These are phyloP conservation scores for Nothophytophthora sp. DNA, from an alignment of 352 stramenopile genomes.

Conservation along the genomic window DNA sequence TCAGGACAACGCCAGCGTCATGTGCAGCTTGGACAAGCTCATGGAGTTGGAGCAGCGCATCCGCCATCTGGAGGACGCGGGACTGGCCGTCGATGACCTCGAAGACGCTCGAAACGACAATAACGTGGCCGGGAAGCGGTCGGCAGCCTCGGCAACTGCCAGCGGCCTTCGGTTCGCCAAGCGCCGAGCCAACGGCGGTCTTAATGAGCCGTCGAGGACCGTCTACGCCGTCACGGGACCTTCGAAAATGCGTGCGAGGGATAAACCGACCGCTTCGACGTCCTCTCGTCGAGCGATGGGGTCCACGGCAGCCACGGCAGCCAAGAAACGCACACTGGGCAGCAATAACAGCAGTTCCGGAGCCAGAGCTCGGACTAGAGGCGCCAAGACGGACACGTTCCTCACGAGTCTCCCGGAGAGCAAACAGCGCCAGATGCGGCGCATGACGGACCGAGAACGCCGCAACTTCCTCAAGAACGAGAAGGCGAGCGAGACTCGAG, in stretches of 20 bases:
- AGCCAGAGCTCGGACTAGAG: constrained; percentile 11
- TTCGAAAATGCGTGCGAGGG: constrained; percentile 37
- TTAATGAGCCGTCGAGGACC: constrained; percentile 49
- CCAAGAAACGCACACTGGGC: constrained; percentile 39
- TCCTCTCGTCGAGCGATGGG: constrained; percentile 6
- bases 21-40: constrained; percentile 84
- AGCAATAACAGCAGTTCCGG: constrained; percentile 21
- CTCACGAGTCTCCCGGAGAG: constrained; percentile 61
- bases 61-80: constrained; percentile 73
- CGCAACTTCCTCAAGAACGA: constrained; percentile 60
- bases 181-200: constrained; percentile 32
- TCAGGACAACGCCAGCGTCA: constrained; percentile 45
- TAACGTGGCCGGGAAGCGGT: constrained; percentile 20
- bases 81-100: constrained; percentile 47
- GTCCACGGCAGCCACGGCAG: constrained; percentile 11
- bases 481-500: constrained; percentile 36
- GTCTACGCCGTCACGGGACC: constrained; percentile 56
- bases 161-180: constrained; percentile 57
- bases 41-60: constrained; percentile 92
- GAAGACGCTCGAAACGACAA: constrained; percentile 18
- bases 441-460: constrained; percentile 68
- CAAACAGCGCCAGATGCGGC: constrained; percentile 60
- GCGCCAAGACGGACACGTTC: constrained; percentile 46
- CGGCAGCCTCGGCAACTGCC: constrained; percentile 17
- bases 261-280: constrained; percentile 15